Percentiles rank a stretch among this genome's conserved stretches.
phyloP scores from a whole-genome alignment of 805 yeast genomes.

The Candida railenensis region DNA sequence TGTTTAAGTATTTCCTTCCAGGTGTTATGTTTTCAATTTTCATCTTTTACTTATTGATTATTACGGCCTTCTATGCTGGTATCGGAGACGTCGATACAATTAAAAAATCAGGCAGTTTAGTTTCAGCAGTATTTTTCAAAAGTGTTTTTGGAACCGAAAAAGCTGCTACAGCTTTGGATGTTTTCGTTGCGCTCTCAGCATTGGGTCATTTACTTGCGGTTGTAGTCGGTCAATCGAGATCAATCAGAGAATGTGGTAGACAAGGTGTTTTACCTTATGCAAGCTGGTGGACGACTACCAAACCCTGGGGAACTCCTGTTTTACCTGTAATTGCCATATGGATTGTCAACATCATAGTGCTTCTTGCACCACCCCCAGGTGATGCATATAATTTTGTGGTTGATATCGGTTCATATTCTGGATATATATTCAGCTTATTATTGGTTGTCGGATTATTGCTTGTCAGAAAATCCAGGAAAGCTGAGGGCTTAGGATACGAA shows the following conservation, averaged over 20 bases:
- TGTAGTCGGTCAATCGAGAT: slow-evolving; percentile 27
- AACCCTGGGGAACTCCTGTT: slow-evolving; percentile 31
- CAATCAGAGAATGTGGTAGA: slow-evolving; percentile 32
- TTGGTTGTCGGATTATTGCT: slow-evolving; percentile 25
- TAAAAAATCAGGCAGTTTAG: slow-evolving; percentile 27
- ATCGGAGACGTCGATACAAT: slow-evolving; percentile 14
- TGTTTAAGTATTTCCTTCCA: slow-evolving; percentile 29
- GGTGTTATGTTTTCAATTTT: slow-evolving; percentile 28
- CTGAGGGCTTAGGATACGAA: slow-evolving; percentile 28
- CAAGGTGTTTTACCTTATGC: slow-evolving; percentile 33
- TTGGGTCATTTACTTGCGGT: slow-evolving; percentile 29
- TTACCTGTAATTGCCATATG: slow-evolving; percentile 24
- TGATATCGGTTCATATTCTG: slow-evolving; percentile 28
- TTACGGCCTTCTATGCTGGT: slow-evolving; percentile 36
- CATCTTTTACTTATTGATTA: slow-evolving; percentile 27
- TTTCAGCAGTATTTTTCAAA: slow-evolving; percentile 28
- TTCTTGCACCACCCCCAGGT: slow-evolving; percentile 34
- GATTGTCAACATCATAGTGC: slow-evolving; percentile 23
- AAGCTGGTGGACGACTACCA: slow-evolving; percentile 25
- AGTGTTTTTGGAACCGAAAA: slow-evolving; percentile 29
- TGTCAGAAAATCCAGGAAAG: slow-evolving; percentile 29
- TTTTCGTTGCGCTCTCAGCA: slow-evolving; percentile 29
- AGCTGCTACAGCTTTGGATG: slow-evolving; percentile 22
- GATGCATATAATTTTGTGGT: slow-evolving; percentile 33
- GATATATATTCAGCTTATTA: slow-evolving; percentile 26